These are phyloP conservation scores for Botrytis fabae DNA, from an alignment of 2,329 filamentous ascomycete species.

Conservation along the genomic window DNA sequence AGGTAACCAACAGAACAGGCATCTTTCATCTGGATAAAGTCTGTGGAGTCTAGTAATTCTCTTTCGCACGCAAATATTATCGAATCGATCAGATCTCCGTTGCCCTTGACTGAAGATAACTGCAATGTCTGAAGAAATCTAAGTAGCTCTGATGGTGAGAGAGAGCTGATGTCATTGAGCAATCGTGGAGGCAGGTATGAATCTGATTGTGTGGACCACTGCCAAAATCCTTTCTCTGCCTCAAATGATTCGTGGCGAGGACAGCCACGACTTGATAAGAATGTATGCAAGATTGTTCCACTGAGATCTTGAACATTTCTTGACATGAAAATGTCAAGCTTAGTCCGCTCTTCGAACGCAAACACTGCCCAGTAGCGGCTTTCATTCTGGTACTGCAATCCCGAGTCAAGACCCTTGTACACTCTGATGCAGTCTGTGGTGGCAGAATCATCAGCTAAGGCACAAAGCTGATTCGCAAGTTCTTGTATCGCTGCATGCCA, in stretches of 20 bases:
- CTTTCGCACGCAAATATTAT: constrained; percentile 19
- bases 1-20: constrained; percentile 46
- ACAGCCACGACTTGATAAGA: constrained; percentile 43
- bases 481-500: constrained; percentile 31
- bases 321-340: constrained; percentile 43
- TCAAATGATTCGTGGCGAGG: constrained; percentile 41
- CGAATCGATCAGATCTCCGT: not conserved
- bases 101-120: constrained; percentile 1
- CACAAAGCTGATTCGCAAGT: constrained; percentile 28
- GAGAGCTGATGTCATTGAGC: constrained; percentile 45
- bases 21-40: constrained; percentile 43
- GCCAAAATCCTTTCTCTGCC: constrained; percentile 43
- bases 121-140: constrained; percentile 19
- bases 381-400: constrained; percentile 41
- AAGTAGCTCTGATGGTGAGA: constrained; percentile 41
- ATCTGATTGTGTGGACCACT: constrained; percentile 40
- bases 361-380: constrained; percentile 43
- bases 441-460: constrained; percentile 13
- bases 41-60: constrained; percentile 21
- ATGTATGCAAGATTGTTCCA: constrained; percentile 43
- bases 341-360: constrained; percentile 26
- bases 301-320: constrained; percentile 40
- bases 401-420: constrained; percentile 43
- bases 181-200: constrained; percentile 41
- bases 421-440: constrained; percentile 41